These are phyloP conservation scores for Ogataea neopini DNA, from an alignment of 805 yeast species.

Conservation along the genomic window DNA sequence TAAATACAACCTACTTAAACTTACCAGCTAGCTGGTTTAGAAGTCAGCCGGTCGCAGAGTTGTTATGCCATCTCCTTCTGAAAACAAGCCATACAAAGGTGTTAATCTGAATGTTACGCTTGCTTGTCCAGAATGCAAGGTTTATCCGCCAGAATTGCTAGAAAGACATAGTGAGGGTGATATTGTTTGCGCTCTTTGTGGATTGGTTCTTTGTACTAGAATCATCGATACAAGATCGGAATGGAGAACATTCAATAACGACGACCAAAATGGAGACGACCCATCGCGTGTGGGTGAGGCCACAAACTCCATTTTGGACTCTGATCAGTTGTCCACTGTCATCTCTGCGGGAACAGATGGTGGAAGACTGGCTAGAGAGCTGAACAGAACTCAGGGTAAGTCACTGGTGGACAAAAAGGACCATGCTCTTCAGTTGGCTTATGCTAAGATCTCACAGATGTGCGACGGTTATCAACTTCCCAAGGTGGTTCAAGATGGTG, in stretches of 20 bases:
- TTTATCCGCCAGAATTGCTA: slow-evolving; percentile 90
- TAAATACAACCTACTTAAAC: not conserved
- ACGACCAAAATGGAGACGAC: slow-evolving; percentile 97
- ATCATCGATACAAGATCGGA: slow-evolving; percentile 95
- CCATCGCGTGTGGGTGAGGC: slow-evolving; percentile 99
- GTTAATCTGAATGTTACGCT: slow-evolving; percentile 86
- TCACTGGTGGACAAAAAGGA: slow-evolving; percentile 86
- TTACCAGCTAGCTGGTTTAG: not conserved
- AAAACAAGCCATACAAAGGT: slow-evolving; percentile 44
- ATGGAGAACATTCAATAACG: slow-evolving; percentile 98
- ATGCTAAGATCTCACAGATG: slow-evolving; percentile 88
- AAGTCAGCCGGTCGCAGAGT: slow-evolving; percentile 1
- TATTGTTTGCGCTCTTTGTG: slow-evolving; percentile 97
- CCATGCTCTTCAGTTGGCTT: slow-evolving; percentile 84
- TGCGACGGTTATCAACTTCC: slow-evolving; percentile 97
- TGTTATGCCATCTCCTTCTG: slow-evolving; percentile 26
- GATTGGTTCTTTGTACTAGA: slow-evolving; percentile 86
- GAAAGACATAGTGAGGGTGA: slow-evolving; percentile 97
- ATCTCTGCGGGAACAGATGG: slow-evolving; percentile 88
- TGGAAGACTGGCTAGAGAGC: slow-evolving; percentile 81
- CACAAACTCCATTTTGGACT: slow-evolving; percentile 85
- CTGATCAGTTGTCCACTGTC: slow-evolving; percentile 89
- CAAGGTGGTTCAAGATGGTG: slow-evolving; percentile 94
- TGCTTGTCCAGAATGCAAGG: slow-evolving; percentile 95
- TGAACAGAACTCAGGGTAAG: slow-evolving; percentile 86